Conservation (phyloP, 2,329 filamentous ascomycete genomes). For the Cercospora sp. region DNA sequence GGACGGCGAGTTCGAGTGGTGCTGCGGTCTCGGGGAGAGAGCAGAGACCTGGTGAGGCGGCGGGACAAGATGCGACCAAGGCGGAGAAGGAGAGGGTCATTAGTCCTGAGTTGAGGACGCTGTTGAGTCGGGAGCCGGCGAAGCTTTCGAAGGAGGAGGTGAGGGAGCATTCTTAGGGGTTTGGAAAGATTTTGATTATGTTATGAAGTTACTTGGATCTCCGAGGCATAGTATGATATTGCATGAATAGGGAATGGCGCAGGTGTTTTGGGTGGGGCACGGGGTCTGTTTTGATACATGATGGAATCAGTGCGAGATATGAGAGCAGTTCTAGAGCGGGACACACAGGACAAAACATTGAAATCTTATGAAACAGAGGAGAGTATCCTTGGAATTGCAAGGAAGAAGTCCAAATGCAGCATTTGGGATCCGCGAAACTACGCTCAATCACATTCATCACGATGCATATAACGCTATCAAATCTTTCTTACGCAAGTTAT, state of each 20-base stretch:
- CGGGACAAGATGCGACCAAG: slow-evolving; percentile 18
- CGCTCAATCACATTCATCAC: not conserved
- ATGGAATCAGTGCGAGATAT: not conserved
- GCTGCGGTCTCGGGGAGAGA: slow-evolving; percentile 42
- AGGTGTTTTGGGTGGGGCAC: not conserved
- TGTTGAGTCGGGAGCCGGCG: slow-evolving; percentile 62
- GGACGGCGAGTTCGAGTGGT: slow-evolving; percentile 17
- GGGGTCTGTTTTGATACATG: not conserved
- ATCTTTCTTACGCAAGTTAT: not conserved
- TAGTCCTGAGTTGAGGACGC: slow-evolving; percentile 60
- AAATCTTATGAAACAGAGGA: not conserved
- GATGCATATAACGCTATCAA: not conserved
- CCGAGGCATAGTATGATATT: slow-evolving; percentile 1
- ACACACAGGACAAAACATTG: not conserved
- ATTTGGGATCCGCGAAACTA: not conserved
- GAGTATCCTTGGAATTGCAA: too few relatives aligned
- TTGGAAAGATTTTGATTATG: not conserved
- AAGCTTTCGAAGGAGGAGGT: slow-evolving; percentile 50
- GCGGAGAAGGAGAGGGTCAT: slow-evolving; percentile 55
- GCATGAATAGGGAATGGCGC: not conserved
- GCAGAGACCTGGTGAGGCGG: slow-evolving; percentile 24
- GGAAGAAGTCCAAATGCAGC: too few relatives aligned
- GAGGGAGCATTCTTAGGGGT: slow-evolving; percentile 44
- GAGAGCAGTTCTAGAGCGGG: not conserved
- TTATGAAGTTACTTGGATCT: not conserved